Base-by-base conservation (phyloP, 768 basidiomycete species). In the Russula sp. region DNA sequence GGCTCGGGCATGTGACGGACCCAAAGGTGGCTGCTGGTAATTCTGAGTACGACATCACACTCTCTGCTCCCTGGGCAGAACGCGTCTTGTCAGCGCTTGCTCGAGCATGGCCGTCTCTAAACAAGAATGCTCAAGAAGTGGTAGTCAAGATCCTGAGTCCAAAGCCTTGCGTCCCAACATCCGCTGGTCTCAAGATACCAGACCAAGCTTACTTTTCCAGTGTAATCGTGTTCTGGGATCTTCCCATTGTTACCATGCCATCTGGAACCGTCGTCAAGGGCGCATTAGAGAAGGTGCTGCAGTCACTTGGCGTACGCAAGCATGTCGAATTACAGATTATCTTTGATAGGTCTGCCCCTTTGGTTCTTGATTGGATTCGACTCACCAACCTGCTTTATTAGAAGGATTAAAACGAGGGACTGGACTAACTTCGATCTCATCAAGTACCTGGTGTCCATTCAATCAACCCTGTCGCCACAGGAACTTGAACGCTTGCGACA, bases 311-410 rank as follows among this genome's bases (percentile, higher is more conserved):
- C 11, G 91, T 98, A 11, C 83, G 93, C 18, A 91, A 86, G 71
- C 94, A 95, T 66, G 93, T 98, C 7, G 91, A 98, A 63, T 78
- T 98, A 2, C 94, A 98, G 72, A 77, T 97, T 3, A 82, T 99
- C n/a, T 99, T 99, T 71, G 84, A 88, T 58, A 81, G 94, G 87
- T 90, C 57, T 54, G 78, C 9, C 47, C 16, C 49, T 13, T n/a
- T 45, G 18, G 11, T 37, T 27, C 49, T 18, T 40, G 22, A 40
- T 27, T 27, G 2, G 16, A 37, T 45, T 64, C 18, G 4, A 37
- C 18, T 20, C 11, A 2, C 42, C 22, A 37, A 22, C 37, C 39
- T 6, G 18, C n/a, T 32, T 51, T 32, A 55, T 4, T 64, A 92
- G 91, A 72, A 90, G 92, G 89, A 84, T 92, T 67, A 89, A 88